Conservation (phyloP, 2,329 filamentous ascomycete genomes). For the Penicillium concentricum region DNA sequence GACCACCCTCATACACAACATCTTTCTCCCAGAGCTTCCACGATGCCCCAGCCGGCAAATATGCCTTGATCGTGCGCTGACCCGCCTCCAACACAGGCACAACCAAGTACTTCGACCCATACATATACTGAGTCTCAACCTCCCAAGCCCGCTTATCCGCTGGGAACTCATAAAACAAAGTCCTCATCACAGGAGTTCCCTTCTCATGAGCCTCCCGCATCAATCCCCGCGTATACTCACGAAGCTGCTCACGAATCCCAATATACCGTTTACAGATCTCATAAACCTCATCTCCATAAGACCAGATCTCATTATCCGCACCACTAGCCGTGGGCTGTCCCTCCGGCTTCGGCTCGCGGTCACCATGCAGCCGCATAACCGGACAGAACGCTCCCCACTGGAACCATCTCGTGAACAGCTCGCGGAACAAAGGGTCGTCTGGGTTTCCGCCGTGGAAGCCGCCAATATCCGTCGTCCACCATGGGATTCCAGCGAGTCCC, state of each 20-base stretch:
- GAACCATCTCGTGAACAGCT: conserved; percentile 67
- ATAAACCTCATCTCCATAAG: conserved; percentile 61
- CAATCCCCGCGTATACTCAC: conserved; percentile 57
- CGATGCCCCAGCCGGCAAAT: conserved; percentile 51
- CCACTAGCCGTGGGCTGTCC: conserved; percentile 29
- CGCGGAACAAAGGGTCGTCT: conserved; percentile 55
- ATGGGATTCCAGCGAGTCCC: conserved; percentile 62
- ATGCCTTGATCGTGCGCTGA: conserved; percentile 47
- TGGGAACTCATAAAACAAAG: conserved; percentile 65
- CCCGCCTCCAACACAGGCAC: conserved; percentile 57
- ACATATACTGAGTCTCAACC: conserved; percentile 64
- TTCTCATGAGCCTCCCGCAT: conserved; percentile 62
- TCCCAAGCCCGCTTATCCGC: conserved; percentile 55
- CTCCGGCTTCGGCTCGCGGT: conserved; percentile 57
- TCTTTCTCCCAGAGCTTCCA: conserved; percentile 46
- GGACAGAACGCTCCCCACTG: conserved; percentile 68
- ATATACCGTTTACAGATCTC: conserved; percentile 62
- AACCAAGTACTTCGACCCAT: conserved; percentile 58
- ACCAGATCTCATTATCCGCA: conserved; percentile 59
- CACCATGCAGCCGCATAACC: conserved; percentile 66
- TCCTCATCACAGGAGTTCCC: conserved; percentile 61
- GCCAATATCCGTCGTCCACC: conserved; percentile 71
- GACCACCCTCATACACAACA: conserved; percentile 39
- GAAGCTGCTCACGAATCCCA: conserved; percentile 56
- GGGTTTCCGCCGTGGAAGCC: conserved; percentile 67